Conservation (phyloP, 148 eudicot species). For the Rhododendron kiyosumense region DNA sequence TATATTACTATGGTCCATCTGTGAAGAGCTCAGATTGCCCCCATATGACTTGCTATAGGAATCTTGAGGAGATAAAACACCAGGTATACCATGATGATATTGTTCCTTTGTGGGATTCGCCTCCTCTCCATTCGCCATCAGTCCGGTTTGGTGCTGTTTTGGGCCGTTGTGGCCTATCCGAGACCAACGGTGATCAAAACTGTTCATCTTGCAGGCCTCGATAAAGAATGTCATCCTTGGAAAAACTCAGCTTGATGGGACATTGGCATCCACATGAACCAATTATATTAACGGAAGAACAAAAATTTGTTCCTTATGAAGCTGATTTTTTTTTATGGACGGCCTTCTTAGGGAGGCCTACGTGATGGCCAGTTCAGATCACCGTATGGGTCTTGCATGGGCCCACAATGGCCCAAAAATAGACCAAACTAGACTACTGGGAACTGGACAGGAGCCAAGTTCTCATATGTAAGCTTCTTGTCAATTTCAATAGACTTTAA, state of each 20-base stretch:
- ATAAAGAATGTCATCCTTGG: background rate
- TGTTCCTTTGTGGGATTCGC: background rate
- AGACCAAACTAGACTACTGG: background rate
- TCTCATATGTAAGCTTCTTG: slow-evolving; percentile 1
- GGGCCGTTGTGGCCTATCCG: background rate
- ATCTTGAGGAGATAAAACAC: slow-evolving; percentile 60
- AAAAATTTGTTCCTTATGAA: background rate
- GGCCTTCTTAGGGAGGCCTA: background rate
- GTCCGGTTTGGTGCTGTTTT: background rate
- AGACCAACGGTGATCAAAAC: background rate
- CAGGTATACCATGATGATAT: slow-evolving; percentile 44
- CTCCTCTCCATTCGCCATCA: background rate
- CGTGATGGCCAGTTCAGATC: background rate
- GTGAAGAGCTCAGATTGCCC: slow-evolving; percentile 26
- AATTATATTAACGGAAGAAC: background rate
- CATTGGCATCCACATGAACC: background rate
- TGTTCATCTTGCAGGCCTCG: background rate
- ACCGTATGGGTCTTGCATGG: background rate
- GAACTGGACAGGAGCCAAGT: background rate
- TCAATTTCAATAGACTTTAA: background rate
- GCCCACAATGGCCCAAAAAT: background rate
- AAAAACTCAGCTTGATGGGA: background rate
- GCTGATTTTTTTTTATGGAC: background rate
- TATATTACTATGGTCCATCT: slow-evolving; percentile 51
- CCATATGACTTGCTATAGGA: slow-evolving; percentile 21